A percentile compares a stretch with the other conserved stretches of the same genome.
phyloP scores from a whole-genome alignment of 2,329 filamentous ascomycete genomes.

The Pestalotiopsis sp. region DNA sequence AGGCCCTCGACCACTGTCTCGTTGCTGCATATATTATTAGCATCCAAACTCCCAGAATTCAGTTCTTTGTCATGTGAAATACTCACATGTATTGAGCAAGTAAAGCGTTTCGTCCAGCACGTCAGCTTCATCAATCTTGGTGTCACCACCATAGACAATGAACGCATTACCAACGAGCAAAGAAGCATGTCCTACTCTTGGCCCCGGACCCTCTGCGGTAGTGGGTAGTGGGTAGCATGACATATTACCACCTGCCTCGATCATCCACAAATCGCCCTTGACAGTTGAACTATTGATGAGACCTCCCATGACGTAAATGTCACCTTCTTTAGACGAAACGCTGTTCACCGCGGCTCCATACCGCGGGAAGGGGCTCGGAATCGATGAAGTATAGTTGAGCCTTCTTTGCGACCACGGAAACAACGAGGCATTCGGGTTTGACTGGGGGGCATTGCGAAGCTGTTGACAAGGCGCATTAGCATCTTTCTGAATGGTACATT shows the following conservation, averaged over 20 bases:
- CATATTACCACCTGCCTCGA: conserved; percentile 86
- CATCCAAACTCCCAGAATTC: not conserved
- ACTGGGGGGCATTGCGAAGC: conserved; percentile 48
- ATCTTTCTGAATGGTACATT: not conserved
- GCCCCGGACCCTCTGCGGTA: conserved; percentile 90
- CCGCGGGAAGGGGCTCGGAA: conserved; percentile 87
- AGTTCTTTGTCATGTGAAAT: not conserved
- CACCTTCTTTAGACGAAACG: conserved; percentile 90
- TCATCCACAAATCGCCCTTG: conserved; percentile 97
- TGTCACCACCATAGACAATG: conserved; percentile 98
- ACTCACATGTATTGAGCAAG: conserved; percentile 93
- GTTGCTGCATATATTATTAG: conserved; percentile 65
- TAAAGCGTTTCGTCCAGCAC: conserved; percentile 94
- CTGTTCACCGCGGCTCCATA: conserved; percentile 97
- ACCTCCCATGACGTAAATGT: conserved; percentile 97
- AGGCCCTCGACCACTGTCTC: conserved; percentile 94
- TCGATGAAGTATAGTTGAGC: conserved; percentile 80
- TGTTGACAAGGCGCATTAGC: conserved; percentile 12
- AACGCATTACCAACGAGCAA: conserved; percentile 97
- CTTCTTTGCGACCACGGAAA: conserved; percentile 96
- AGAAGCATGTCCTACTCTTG: conserved; percentile 91
- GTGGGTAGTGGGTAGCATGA: conserved; percentile 91
- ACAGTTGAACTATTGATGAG: conserved; percentile 94
- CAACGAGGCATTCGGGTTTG: conserved; percentile 73
- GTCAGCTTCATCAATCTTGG: conserved; percentile 93